Evolutionary conservation across 768 basidiomycete genomes (phyloP).

Genomic region (Chiua virens): DNA sequence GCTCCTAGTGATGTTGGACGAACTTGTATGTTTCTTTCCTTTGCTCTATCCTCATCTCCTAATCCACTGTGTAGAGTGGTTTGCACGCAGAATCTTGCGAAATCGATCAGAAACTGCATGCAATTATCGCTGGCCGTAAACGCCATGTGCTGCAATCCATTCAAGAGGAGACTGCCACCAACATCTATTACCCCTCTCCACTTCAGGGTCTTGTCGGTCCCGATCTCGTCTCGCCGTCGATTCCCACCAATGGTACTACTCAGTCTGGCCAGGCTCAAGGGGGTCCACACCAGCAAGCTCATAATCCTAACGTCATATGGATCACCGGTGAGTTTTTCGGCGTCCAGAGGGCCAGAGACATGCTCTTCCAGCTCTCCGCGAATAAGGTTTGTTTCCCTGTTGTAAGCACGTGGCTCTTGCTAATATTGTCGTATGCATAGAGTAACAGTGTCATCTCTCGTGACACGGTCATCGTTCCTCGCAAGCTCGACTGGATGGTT

Average conservation of each 20-base stretch:
- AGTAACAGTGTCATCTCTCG: constrained; percentile 87
- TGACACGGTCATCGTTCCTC: constrained; percentile 91
- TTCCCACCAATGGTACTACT: constrained; percentile 35
- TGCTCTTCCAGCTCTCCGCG: constrained; percentile 85
- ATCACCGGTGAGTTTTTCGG: constrained; percentile 98
- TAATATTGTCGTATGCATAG: constrained; percentile 41
- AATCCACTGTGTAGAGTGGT: constrained; percentile 59
- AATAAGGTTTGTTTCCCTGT: constrained; percentile 60
- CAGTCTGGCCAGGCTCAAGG: constrained; percentile 25
- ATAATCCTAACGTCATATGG: constrained; percentile 81
- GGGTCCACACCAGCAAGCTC: constrained; percentile 36
- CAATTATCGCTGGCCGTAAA: constrained; percentile 88
- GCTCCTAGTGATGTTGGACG: constrained; percentile 90
- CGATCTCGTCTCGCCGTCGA: constrained; percentile 46
- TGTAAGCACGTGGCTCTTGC: not conserved
- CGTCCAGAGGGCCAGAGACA: constrained; percentile 91
- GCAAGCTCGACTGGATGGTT: constrained; percentile 98
- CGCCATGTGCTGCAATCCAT: constrained; percentile 85
- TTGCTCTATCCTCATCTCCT: not conserved
- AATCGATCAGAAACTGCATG: constrained; percentile 92
- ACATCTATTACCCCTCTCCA: constrained; percentile 92
- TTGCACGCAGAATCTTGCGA: constrained; percentile 89
- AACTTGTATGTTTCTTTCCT: constrained; percentile 63
- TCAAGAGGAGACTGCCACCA: constrained; percentile 96
- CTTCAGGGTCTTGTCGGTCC: constrained; percentile 82